These are phyloP conservation scores for Citropsis articulata DNA, from an alignment of 345 rosid genomes.

Conservation along the genomic window DNA sequence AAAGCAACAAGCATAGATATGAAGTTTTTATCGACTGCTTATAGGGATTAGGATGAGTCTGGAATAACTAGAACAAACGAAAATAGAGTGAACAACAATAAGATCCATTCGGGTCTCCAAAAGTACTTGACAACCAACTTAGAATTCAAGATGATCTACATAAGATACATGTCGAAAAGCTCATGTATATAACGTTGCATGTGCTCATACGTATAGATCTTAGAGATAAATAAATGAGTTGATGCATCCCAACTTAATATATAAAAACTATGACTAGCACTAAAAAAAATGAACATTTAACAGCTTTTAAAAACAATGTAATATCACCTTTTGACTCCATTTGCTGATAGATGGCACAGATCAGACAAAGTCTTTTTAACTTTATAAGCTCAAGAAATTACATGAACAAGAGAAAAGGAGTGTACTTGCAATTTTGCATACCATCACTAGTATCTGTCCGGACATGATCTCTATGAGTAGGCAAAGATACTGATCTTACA, in stretches of 20 bases:
- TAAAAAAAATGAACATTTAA: not conserved
- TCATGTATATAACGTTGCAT: not conserved
- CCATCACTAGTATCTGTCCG: constrained; percentile 44
- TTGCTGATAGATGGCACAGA: not conserved
- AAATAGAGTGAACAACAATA: not conserved
- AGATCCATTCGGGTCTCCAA: constrained; percentile 6
- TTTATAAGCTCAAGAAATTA: not conserved
- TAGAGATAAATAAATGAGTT: not conserved
- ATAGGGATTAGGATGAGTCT: not conserved
- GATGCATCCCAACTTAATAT: not conserved
- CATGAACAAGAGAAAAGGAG: not conserved
- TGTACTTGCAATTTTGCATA: constrained; percentile 19
- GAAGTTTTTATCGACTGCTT: not conserved
- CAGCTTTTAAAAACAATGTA: not conserved
- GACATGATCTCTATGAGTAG: constrained; percentile 38
- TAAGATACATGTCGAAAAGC: not conserved
- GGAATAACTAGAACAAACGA: not conserved
- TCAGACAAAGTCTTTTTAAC: not conserved
- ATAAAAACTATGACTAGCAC: not conserved
- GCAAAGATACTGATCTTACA: constrained; percentile 71
- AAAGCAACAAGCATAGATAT: not conserved
- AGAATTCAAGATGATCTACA: not conserved
- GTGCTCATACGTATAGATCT: not conserved
- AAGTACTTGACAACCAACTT: not conserved
- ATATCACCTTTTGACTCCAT: not conserved